Evolutionary conservation across 1,284 basidiomycete genomes (phyloP), one percentile per base, ranked within the genome.

Genomic region (Malassezia japonica): DNA sequence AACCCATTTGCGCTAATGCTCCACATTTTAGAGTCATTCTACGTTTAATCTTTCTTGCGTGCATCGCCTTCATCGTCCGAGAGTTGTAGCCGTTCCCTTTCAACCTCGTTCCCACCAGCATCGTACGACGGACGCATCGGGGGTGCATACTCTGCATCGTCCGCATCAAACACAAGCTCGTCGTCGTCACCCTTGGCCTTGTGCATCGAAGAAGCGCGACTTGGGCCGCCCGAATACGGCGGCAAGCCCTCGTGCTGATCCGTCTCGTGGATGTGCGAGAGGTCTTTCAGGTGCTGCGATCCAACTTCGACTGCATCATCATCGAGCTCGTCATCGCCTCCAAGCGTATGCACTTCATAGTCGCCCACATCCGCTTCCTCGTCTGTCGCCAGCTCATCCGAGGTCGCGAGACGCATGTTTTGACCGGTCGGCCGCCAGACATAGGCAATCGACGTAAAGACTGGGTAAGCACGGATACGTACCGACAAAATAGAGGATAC

Each of bases 381-480:
- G 83, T 83, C 60, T 86, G 80, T 80, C 78, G 85, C 66, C 64
- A 79, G 67, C 77, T 73, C 72, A 45, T 67, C 64, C 34, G 65
- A 65, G 65, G 69, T 69, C 44, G 65, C 64, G 4, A 72, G 46
- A 8, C 87, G 85, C 76, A 87, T 80, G 76, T 98, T 98, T 75
- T 89, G 83, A 33, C 81, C 82, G 2, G 89, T 87, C 50, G 92
- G 92, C 35, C 90, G 79, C 92, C 94, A 99, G 24, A 96, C 78
- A 76, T 83, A 95, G 2, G 86, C 83, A 57, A 96, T 88, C 8
- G 81, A 77, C 39, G 78, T 75, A 73, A 98, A 96, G 38, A 85
- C 83, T 40, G 38, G 18, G 24, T 8, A 40, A 23, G 2, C 3
- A 40, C 6, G 23, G 23, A 25, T 12, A 33, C 38, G 2, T 40